Evolutionary conservation across 768 basidiomycete species (phyloP).

Genomic region (Collybia mongolica): DNA sequence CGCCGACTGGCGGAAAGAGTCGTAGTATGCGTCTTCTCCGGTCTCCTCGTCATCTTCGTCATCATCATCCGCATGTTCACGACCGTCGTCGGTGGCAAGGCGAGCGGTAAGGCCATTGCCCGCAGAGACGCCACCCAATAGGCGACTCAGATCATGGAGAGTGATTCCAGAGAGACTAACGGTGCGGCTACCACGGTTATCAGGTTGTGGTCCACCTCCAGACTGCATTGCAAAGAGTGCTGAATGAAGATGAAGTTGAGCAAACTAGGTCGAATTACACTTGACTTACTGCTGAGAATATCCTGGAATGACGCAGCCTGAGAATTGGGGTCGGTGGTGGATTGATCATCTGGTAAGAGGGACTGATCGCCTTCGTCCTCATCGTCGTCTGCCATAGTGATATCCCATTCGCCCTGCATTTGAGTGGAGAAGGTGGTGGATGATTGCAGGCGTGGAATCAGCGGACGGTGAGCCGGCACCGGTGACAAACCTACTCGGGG

Average conservation of each 20-base stretch:
- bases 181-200: slow-evolving; percentile 6
- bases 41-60: slow-evolving; percentile 31
- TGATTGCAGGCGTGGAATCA: slow-evolving; percentile 7
- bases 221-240: slow-evolving; percentile 32
- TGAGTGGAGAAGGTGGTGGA: neutral
- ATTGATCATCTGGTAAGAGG: neutral
- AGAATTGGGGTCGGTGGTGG: neutral
- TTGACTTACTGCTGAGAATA: slow-evolving; percentile 24
- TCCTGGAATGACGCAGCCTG: slow-evolving; percentile 18
- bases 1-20: slow-evolving; percentile 20
- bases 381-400: slow-evolving; percentile 16
- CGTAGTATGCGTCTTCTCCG: slow-evolving; percentile 34
- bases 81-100: neutral
- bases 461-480: neutral
- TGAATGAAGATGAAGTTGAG: slow-evolving; percentile 11
- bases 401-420: slow-evolving; percentile 23
- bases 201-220: slow-evolving; percentile 14
- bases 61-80: slow-evolving; percentile 13
- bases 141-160: slow-evolving; percentile 27
- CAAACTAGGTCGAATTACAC: neutral
- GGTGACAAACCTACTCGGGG: neutral
- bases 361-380: slow-evolving; percentile 4
- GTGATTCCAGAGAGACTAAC: slow-evolving; percentile 27
- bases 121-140: slow-evolving; percentile 17
- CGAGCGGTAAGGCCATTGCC: neutral